These are phyloP conservation scores for Penicillium paradoxum DNA, from an alignment of 495 filamentous ascomycete genomes.

Conservation along the genomic window DNA sequence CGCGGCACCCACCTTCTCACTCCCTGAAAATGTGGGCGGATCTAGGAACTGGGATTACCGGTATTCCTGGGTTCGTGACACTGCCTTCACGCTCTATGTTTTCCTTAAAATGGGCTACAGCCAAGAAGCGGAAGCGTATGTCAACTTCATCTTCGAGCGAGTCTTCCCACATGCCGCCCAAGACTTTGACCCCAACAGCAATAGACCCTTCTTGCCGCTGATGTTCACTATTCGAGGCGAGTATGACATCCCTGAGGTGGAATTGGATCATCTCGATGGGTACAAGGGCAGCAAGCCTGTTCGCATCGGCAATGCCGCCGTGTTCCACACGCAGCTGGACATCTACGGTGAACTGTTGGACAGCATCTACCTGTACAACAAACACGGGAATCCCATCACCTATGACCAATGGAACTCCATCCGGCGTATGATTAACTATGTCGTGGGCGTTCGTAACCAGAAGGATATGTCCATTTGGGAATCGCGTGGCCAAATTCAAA, in stretches of 20 bases:
- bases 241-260: conserved; percentile 64
- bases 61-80: conserved; percentile 70
- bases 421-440: conserved; percentile 52
- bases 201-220: conserved; percentile 54
- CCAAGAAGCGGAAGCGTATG: conserved; percentile 69
- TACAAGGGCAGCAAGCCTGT: conserved; percentile 64
- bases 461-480: conserved; percentile 80
- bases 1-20: conserved; percentile 57
- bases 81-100: conserved; percentile 71
- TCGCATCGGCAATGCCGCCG: conserved; percentile 69
- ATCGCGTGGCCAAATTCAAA: conserved; percentile 64
- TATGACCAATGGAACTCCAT: conserved; percentile 66
- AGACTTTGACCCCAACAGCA: conserved; percentile 36
- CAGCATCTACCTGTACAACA: conserved; percentile 71
- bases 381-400: conserved; percentile 66
- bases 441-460: conserved; percentile 43
- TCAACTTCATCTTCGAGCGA: conserved; percentile 66
- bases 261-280: conserved; percentile 61
- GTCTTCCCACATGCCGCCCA: conserved; percentile 42
- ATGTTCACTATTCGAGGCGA: conserved; percentile 74
- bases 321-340: conserved; percentile 68
- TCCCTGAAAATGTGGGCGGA: conserved; percentile 68
- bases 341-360: conserved; percentile 76
- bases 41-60: conserved; percentile 74
- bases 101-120: conserved; percentile 68